These are phyloP conservation scores for Tetrahymena borealis DNA, from an alignment of 73 alveolate genomes.

Conservation along the genomic window DNA sequence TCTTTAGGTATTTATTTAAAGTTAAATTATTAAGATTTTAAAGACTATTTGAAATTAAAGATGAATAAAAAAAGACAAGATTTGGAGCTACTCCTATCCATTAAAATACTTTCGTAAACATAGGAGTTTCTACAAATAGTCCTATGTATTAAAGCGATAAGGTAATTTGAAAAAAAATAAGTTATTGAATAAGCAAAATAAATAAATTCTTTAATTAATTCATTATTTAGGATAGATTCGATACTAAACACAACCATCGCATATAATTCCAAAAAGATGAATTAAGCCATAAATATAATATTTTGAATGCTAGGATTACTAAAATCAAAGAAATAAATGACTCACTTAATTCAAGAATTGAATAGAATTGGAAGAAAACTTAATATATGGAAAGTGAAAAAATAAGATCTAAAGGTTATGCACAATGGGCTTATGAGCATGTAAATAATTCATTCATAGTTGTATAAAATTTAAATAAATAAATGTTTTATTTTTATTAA, in stretches of 20 bases:
- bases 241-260: constrained; percentile 13
- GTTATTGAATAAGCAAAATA: not conserved
- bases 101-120: constrained; percentile 24
- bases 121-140: constrained; percentile 23
- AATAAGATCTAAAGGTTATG: constrained; percentile 29
- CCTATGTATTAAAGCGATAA: constrained; percentile 23
- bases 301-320: not conserved
- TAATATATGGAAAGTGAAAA: constrained; percentile 3
- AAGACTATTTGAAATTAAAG: not conserved
- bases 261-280: not conserved
- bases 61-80: constrained; percentile 34
- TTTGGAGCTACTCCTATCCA: constrained; percentile 51
- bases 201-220: not conserved
- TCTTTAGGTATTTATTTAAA: not conserved
- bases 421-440: constrained; percentile 45
- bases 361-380: not conserved
- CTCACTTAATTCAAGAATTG: not conserved
- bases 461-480: not conserved
- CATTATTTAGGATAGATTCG: not conserved
- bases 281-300: not conserved
- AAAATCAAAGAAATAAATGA: not conserved
- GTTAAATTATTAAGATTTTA: not conserved
- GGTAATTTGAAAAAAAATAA: constrained; percentile 4
- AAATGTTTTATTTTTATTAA: not conserved
- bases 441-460: not conserved